Percentiles rank a stretch among this genome's conserved stretches.
Evolutionary conservation across 2,329 filamentous ascomycete genomes (phyloP).

Genomic region (Elsinoe fawcettii): DNA sequence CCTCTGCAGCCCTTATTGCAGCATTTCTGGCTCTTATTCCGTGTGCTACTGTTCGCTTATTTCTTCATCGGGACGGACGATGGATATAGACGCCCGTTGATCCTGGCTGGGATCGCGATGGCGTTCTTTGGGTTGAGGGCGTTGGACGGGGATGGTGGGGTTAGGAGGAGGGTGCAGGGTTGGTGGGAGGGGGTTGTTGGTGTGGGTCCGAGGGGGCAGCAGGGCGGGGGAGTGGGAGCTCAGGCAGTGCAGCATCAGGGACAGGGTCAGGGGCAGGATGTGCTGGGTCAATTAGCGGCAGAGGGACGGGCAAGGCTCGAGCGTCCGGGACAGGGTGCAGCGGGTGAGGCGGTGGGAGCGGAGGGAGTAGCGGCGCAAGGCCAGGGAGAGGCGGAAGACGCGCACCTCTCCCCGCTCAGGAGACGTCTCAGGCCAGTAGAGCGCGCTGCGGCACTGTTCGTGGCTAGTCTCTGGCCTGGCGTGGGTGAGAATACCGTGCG

Average conservation of each 20-base stretch:
- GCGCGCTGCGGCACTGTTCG: slow-evolving; percentile 52
- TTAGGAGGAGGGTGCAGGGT: slow-evolving; percentile 29
- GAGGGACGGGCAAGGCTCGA: too few relatives aligned
- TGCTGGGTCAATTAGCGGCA: too few relatives aligned
- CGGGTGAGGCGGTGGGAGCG: too few relatives aligned
- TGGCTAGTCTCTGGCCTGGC: slow-evolving; percentile 55
- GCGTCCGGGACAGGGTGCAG: too few relatives aligned
- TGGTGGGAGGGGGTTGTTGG: slow-evolving; percentile 41
- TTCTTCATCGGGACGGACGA: slow-evolving; percentile 46
- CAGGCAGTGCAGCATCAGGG: background rate
- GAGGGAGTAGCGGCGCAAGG: background rate
- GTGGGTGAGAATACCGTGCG: slow-evolving; percentile 54
- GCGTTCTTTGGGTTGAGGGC: slow-evolving; percentile 37
- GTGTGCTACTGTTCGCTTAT: slow-evolving; percentile 52
- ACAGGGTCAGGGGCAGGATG: background rate
- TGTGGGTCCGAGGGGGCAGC: slow-evolving; percentile 13
- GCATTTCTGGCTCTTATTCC: slow-evolving; percentile 50
- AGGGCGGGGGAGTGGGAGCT: background rate
- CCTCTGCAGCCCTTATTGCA: slow-evolving; percentile 32
- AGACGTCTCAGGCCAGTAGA: slow-evolving; percentile 40
- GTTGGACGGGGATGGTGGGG: slow-evolving; percentile 14
- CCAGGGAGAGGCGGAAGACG: slow-evolving; percentile 19
- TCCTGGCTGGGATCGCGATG: slow-evolving; percentile 33
- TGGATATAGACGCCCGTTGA: slow-evolving; percentile 36
- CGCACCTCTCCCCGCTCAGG: background rate